A percentile compares a stretch with the other conserved stretches of the same genome.
These are phyloP conservation scores for Aspergillus asperescens DNA, from an alignment of 495 filamentous ascomycete species.

Conservation along the genomic window DNA sequence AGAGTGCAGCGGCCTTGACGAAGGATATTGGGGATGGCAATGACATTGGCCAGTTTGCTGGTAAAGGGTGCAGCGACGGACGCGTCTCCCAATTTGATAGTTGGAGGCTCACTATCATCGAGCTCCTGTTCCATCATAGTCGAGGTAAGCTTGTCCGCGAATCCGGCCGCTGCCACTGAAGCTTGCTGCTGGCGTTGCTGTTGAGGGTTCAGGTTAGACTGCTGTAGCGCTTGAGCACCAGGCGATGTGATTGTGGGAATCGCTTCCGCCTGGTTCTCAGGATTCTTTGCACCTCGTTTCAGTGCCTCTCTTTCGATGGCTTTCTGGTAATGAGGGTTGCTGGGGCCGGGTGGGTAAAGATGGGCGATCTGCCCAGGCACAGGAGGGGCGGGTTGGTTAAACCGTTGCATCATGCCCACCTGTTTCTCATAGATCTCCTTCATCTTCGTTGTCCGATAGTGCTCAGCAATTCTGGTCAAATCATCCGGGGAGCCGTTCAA, in stretches of 20 bases:
- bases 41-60: constrained; percentile 92
- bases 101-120: constrained; percentile 85
- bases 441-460: constrained; percentile 91
- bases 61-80: constrained; percentile 97
- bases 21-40: constrained; percentile 97
- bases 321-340: constrained; percentile 93
- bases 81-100: constrained; percentile 95
- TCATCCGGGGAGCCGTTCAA: constrained; percentile 92
- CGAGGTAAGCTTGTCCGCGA: constrained; percentile 82
- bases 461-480: constrained; percentile 83
- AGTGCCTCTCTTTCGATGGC: constrained; percentile 77
- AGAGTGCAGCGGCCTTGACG: constrained; percentile 95
- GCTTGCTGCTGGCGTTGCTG: constrained; percentile 60
- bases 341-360: constrained; percentile 84
- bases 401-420: constrained; percentile 78
- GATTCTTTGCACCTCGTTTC: constrained; percentile 57
- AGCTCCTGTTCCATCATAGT: constrained; percentile 88
- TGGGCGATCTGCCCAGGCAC: constrained; percentile 89
- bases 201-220: constrained; percentile 47
- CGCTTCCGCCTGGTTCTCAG: constrained; percentile 43
- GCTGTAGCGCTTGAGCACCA: constrained; percentile 62
- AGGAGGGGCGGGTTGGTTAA: constrained; percentile 85
- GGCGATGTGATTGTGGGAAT: constrained; percentile 66
- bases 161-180: constrained; percentile 62
- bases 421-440: constrained; percentile 99